These are phyloP conservation scores for Colletotrichum sp. DNA, from an alignment of 2,329 filamentous ascomycete species.

Conservation along the genomic window DNA sequence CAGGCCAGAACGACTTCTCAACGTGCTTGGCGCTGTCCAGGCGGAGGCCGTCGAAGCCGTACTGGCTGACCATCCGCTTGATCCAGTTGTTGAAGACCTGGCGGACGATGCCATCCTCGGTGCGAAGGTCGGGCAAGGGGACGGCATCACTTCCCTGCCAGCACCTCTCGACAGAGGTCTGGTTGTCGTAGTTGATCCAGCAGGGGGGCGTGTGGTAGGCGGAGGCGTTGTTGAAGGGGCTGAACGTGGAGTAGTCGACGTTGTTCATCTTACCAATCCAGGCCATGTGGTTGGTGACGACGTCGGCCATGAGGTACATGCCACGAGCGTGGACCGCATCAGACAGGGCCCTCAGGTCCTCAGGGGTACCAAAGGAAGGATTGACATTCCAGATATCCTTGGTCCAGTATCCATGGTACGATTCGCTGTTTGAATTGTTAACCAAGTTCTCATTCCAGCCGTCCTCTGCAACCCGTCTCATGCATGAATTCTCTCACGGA, in stretches of 20 bases:
- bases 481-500: not conserved
- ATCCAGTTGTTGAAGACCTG: conserved; percentile 65
- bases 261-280: conserved; percentile 53
- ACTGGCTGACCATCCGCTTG: conserved; percentile 59
- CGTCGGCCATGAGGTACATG: conserved; percentile 69
- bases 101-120: conserved; percentile 53
- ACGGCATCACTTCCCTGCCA: conserved; percentile 50
- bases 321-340: conserved; percentile 52
- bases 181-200: conserved; percentile 58
- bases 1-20: conserved; percentile 61
- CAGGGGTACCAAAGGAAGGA: conserved; percentile 60
- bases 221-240: conserved; percentile 53
- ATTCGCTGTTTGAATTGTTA: conserved; percentile 32
- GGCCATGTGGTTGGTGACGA: conserved; percentile 63
- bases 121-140: conserved; percentile 68
- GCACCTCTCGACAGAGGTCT: conserved; percentile 54
- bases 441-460: not conserved
- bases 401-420: conserved; percentile 63
- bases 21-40: conserved; percentile 69
- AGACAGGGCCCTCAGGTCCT: conserved; percentile 63
- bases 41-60: conserved; percentile 65
- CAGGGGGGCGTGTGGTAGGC: conserved; percentile 67
- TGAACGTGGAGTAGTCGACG: conserved; percentile 33
- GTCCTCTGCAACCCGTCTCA: not conserved
- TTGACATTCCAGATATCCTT: conserved; percentile 59